phyloP scores from a whole-genome alignment of 163 green algal species.

The Chlorella variabilis region DNA sequence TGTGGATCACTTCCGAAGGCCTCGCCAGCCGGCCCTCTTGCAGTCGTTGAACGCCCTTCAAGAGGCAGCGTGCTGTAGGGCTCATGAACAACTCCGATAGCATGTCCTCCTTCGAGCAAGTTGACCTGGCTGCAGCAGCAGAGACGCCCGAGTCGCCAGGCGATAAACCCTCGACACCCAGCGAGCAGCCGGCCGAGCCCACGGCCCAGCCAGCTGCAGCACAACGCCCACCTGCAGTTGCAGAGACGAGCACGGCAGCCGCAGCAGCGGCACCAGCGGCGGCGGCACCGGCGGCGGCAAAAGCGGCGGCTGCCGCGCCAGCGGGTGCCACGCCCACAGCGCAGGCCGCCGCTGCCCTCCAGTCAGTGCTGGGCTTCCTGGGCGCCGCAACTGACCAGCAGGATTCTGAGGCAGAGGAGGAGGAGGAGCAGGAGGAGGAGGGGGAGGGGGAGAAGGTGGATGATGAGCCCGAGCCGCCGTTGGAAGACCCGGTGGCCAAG shows the following conservation, averaged over 20 bases:
- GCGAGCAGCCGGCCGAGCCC: background rate
- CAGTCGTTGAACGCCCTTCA: too few relatives aligned
- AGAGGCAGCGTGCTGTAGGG: too few relatives aligned
- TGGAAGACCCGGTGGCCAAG: background rate
- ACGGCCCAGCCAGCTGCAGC: background rate
- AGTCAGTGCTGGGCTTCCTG: slow-evolving; percentile 25
- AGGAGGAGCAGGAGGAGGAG: background rate
- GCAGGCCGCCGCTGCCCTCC: background rate
- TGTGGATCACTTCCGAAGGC: too few relatives aligned
- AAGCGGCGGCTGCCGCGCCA: background rate
- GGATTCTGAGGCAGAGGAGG: background rate
- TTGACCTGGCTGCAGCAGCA: background rate
- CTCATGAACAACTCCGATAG: slow-evolving; percentile 3
- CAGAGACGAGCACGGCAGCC: background rate
- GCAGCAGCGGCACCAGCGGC: background rate
- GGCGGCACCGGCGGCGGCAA: background rate
- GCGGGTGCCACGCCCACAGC: background rate
- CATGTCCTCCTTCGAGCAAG: slow-evolving; percentile 27
- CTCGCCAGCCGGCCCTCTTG: too few relatives aligned
- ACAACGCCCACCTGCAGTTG: background rate
- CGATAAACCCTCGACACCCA: background rate
- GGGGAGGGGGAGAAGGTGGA: background rate
- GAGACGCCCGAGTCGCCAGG: background rate
- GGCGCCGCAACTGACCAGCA: too few relatives aligned
- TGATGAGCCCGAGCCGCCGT: background rate